Evolutionary conservation across 73 alveolate species (phyloP).

Genomic region (Symbiodinium natans): DNA sequence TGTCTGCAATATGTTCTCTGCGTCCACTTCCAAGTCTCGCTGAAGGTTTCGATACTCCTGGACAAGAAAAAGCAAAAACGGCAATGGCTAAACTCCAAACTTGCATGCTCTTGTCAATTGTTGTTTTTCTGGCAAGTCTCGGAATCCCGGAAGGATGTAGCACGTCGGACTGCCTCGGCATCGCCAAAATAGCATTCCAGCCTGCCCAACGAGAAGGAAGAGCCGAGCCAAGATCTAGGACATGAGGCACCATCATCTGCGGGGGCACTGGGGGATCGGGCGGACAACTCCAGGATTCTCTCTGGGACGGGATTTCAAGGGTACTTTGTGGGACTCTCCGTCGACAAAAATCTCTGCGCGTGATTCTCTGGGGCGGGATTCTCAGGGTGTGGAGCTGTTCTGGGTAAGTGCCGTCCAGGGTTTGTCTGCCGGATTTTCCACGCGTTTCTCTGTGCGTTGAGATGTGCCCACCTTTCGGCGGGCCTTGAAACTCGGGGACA

Average conservation of each 20-base stretch:
- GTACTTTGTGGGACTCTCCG: too few species aligned
- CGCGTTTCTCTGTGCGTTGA: too few species aligned
- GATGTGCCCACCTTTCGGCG: too few species aligned
- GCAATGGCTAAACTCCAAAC: background rate
- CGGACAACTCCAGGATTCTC: too few species aligned
- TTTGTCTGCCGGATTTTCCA: too few species aligned
- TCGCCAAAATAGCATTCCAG: conserved; percentile 85
- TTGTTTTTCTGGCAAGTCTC: conserved; percentile 2
- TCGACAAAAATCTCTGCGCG: too few species aligned
- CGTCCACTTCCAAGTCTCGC: conserved; percentile 72
- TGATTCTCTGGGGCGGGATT: too few species aligned
- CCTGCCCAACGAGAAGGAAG: background rate
- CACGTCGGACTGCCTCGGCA: conserved; percentile 81
- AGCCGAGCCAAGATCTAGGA: background rate
- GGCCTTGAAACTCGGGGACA: too few species aligned
- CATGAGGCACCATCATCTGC: background rate
- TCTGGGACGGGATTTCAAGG: too few species aligned
- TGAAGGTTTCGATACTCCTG: conserved; percentile 82
- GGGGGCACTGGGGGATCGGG: too few species aligned
- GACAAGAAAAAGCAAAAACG: background rate
- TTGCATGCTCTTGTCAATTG: background rate
- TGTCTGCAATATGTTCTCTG: conserved; percentile 61
- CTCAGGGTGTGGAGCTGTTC: too few species aligned
- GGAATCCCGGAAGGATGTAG: conserved; percentile 67
- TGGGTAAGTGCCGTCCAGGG: too few species aligned